These are phyloP conservation scores for Syncephalastrum racemosum DNA, from an alignment of 371 early-diverging fungal genomes.

Conservation along the genomic window DNA sequence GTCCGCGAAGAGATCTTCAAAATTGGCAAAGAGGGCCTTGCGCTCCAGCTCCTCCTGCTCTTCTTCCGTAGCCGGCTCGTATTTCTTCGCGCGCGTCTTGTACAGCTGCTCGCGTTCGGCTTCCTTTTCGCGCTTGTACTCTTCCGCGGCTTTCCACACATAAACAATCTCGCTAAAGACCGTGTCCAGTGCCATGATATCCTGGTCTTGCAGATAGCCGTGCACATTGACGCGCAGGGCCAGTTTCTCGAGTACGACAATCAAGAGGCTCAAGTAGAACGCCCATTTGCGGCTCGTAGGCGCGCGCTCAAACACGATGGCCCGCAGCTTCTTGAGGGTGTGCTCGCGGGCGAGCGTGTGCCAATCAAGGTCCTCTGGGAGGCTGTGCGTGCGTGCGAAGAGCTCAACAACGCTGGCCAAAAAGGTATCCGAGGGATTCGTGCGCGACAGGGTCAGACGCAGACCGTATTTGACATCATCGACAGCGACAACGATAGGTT, in stretches of 20 bases:
- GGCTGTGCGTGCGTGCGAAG: slow-evolving; percentile 44
- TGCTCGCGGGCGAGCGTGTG: slow-evolving; percentile 48
- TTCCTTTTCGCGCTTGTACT: slow-evolving; percentile 63
- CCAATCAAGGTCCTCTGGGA: slow-evolving; percentile 39
- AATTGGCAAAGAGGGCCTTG: slow-evolving; percentile 78
- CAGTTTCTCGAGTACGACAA: slow-evolving; percentile 59
- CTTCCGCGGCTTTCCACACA: slow-evolving; percentile 72
- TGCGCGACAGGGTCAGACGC: slow-evolving; percentile 51
- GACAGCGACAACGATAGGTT: slow-evolving; percentile 70
- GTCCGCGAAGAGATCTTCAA: slow-evolving; percentile 59
- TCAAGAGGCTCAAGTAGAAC: slow-evolving; percentile 64
- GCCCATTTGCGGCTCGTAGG: slow-evolving; percentile 56
- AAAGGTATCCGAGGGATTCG: slow-evolving; percentile 29
- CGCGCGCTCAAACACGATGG: slow-evolving; percentile 54
- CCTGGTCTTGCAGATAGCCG: slow-evolving; percentile 51
- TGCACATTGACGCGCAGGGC: slow-evolving; percentile 51
- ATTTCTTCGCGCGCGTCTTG: slow-evolving; percentile 67
- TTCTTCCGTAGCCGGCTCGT: slow-evolving; percentile 69
- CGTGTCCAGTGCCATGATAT: slow-evolving; percentile 54
- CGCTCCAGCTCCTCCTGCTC: slow-evolving; percentile 72
- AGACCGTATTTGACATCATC: slow-evolving; percentile 81
- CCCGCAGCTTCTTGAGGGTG: slow-evolving; percentile 43
- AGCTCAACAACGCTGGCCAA: slow-evolving; percentile 45
- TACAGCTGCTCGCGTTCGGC: slow-evolving; percentile 76
- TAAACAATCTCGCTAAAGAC: slow-evolving; percentile 66